Percentiles rank a stretch among this genome's conserved stretches.
These are phyloP conservation scores for Juncus inflexus DNA, from an alignment of 176 grass and related monocot genomes.

Conservation along the genomic window DNA sequence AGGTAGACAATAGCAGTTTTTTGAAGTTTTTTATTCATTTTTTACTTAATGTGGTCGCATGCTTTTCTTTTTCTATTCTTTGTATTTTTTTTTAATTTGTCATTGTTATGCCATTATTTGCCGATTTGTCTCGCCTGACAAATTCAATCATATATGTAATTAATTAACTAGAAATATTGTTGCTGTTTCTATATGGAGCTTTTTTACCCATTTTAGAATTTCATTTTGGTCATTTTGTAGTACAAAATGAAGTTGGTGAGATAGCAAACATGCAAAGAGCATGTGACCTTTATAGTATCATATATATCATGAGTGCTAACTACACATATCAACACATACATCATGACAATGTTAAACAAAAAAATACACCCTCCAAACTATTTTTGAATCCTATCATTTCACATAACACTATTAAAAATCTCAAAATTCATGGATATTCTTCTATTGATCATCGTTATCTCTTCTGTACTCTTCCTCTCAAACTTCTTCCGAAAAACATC, in stretches of 20 bases:
- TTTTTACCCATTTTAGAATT: background rate
- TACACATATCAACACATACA: constrained; percentile 56
- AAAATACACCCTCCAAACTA: constrained; percentile 39
- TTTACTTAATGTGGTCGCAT: background rate
- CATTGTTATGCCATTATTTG: background rate
- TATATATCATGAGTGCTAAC: constrained; percentile 46
- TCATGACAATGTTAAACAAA: constrained; percentile 50
- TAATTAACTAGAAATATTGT: background rate
- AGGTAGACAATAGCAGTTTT: no score
- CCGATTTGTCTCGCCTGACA: background rate
- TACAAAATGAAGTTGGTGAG: no score
- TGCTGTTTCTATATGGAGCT: no score
- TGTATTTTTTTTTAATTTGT: constrained; percentile 4
- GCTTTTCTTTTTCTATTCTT: constrained; percentile 7
- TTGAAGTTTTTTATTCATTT: no score
- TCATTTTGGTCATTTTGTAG: background rate
- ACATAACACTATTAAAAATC: constrained; percentile 35
- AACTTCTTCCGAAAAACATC: constrained; percentile 36
- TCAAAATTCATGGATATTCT: constrained; percentile 36
- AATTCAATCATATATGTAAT: constrained; percentile 12
- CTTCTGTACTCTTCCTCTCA: constrained; percentile 37
- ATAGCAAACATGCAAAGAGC: constrained; percentile 58
- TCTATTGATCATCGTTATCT: constrained; percentile 46
- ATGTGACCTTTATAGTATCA: constrained; percentile 41
- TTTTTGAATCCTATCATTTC: constrained; percentile 20